phyloP scores from a whole-genome alignment of 176 grass and related monocot species.

The Pontederia paniculata region DNA sequence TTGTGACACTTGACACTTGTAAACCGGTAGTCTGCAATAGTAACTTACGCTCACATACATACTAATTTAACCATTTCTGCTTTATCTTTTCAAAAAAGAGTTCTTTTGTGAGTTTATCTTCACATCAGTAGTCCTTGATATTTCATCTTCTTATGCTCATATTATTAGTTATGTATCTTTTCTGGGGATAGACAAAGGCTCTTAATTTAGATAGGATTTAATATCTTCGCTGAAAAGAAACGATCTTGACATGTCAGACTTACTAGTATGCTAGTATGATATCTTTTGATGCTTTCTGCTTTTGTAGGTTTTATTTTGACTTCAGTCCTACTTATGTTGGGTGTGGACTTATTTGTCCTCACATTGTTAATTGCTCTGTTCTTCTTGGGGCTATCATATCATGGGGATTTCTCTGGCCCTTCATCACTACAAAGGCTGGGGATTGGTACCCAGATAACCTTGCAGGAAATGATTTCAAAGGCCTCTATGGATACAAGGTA shows the following conservation, averaged over 20 bases:
- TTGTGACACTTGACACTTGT: no score
- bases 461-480: slow-evolving; percentile 75
- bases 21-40: no score
- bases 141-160: no score
- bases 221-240: no score
- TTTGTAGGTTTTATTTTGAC: slow-evolving; percentile 90
- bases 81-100: no score
- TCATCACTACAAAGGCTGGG: slow-evolving; percentile 60
- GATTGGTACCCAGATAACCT: slow-evolving; percentile 81
- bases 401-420: slow-evolving; percentile 90
- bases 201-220: no score
- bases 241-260: neutral
- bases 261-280: neutral
- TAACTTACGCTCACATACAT: no score
- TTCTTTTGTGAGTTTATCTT: no score
- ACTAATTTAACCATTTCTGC: no score
- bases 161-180: no score
- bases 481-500: slow-evolving; percentile 91
- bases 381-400: slow-evolving; percentile 84
- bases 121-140: no score
- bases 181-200: no score
- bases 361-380: slow-evolving; percentile 89
- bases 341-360: slow-evolving; percentile 84
- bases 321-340: slow-evolving; percentile 91
- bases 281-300: slow-evolving; percentile 1